Evolutionary conservation across 441 rosid genomes (phyloP), one percentile per base, ranked within the genome.

Genomic region (Erodium trifolium): DNA sequence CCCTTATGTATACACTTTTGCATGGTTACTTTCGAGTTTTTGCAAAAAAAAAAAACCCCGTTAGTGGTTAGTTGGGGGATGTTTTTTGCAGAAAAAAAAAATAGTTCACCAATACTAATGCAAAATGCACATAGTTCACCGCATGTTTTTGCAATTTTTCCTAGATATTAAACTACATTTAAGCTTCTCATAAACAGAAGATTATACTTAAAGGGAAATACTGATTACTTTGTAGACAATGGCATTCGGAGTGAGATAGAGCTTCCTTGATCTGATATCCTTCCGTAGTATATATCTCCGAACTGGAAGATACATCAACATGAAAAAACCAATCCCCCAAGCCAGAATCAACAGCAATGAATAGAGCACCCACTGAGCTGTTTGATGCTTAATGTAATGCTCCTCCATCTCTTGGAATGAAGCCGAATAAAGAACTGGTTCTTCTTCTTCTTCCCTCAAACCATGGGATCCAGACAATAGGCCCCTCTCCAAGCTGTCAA

Each of bases 251-350:
- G 89, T 86, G 72, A 88, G 89, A 77, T 82, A 86, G 39, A 88
- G 88, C 82, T 85, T 82, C 75, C 87, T 78, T 0, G 93, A 88
- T 19, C 72, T 80, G 66, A 88, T 82, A 67, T 88, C 93, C 73
- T 75, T 82, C 37, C 91, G 79, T 69, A 81, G 71, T 16, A 88
- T 82, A 68, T 78, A 80, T 72, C 91, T 81, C 69, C 91, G 82
- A 3, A 88, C 79, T 0, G 91, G 93, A 71, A 88, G 60, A 72
- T 88, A 86, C 1, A 86, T 68, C 18, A 88, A 81, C 93, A 88
- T 88, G 80, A 88, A 76, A 23, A 88, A 68, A 3, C 93, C 93
- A 59, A 88, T 77, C 3, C 91, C 91, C 89, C 87, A 88, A 73
- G 85, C 93, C 76, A 86, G 63, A 13, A 85, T 57, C 6, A 88